Base-by-base conservation (phyloP, 768 basidiomycete species). In the Russula emetica region DNA sequence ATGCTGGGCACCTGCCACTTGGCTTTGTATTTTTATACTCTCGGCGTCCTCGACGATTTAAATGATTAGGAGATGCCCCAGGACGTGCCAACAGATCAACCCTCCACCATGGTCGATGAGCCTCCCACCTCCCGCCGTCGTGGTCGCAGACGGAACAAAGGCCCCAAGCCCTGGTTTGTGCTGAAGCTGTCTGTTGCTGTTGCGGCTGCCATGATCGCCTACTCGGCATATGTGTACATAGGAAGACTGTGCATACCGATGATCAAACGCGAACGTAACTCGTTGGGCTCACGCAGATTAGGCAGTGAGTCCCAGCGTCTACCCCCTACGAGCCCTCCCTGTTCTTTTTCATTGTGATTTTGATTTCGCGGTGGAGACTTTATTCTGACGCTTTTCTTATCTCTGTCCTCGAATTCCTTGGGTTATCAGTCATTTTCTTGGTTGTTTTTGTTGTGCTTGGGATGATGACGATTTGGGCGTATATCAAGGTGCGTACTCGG, bases 401-500 rank as follows among this genome's bases (percentile, higher is more conserved):
- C 20, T 16, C 16, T 26, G 13, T 40, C 18, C 18, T 42, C 18
- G 18, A 4, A 44, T 8, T 45, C 44, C n/a, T 47, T n/a, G 45
- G 9, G 22, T 4, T 28, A 42, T 16, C 63, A 94, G 92, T 90
- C 64, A 85, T 78, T 3, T 79, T 90, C 62, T 71, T 94, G 56
- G 78, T 81, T 2, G 79, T 86, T 0, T 94, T 86, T 70, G 76
- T 75, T 42, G 62, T 89, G 5, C 70, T 95, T 24, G 83, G 82
- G 52, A 66, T 86, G n/a, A 83, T 92, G 82, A 80, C 85, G 79
- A 50, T 86, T 0, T 94, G 92, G 92, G 81, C 86, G 16, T 96
- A 95, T 75, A 60, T 81, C 24, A 84, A 82, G 81, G 92, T 91
- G 60, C 56, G 81, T 28, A 16, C 24, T 26, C 45, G 5, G 38